Percentiles rank a stretch among this genome's conserved stretches.
Conservation (phyloP, 805 yeast species). For the Yarrowia hollandica region DNA sequence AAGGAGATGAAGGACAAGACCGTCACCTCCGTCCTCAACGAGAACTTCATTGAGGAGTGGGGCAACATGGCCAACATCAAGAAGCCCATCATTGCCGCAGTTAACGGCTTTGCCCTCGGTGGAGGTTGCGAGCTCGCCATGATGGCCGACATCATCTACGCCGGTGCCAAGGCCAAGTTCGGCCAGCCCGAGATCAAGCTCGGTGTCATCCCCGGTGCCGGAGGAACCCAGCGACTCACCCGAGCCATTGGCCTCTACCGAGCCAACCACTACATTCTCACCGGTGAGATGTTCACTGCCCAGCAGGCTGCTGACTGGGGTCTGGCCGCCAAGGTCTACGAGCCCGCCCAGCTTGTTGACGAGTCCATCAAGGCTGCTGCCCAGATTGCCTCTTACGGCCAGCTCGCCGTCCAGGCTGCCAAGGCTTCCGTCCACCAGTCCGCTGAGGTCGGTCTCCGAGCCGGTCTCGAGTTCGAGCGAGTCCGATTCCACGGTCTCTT, state of each 20-base stretch:
- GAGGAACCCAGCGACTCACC: conserved; percentile 49
- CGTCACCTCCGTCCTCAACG: conserved; percentile 43
- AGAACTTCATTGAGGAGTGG: conserved; percentile 47
- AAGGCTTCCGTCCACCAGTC: conserved; percentile 49
- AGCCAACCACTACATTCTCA: conserved; percentile 48
- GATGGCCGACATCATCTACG: conserved; percentile 54
- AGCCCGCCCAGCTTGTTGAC: conserved; percentile 45
- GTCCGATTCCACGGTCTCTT: conserved; percentile 49
- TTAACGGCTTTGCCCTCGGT: conserved; percentile 56
- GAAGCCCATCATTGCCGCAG: conserved; percentile 57
- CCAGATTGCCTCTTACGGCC: conserved; percentile 46
- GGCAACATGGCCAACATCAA: conserved; percentile 43
- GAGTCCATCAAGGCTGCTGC: conserved; percentile 50
- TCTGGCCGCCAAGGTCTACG: conserved; percentile 47
- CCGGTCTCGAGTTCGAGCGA: conserved; percentile 49
- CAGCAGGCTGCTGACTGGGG: conserved; percentile 52
- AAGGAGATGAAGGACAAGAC: conserved; percentile 49
- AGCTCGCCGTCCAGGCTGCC: conserved; percentile 49
- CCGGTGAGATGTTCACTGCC: conserved; percentile 50
- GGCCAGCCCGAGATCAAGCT: conserved; percentile 55
- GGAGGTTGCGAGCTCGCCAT: conserved; percentile 60
- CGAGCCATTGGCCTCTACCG: conserved; percentile 46
- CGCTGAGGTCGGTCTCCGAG: conserved; percentile 42
- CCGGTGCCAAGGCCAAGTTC: conserved; percentile 50
- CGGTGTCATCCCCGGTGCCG: conserved; percentile 52